These are phyloP conservation scores for Aspergillus sp. DNA, from an alignment of 2,329 filamentous ascomycete species.

Conservation along the genomic window DNA sequence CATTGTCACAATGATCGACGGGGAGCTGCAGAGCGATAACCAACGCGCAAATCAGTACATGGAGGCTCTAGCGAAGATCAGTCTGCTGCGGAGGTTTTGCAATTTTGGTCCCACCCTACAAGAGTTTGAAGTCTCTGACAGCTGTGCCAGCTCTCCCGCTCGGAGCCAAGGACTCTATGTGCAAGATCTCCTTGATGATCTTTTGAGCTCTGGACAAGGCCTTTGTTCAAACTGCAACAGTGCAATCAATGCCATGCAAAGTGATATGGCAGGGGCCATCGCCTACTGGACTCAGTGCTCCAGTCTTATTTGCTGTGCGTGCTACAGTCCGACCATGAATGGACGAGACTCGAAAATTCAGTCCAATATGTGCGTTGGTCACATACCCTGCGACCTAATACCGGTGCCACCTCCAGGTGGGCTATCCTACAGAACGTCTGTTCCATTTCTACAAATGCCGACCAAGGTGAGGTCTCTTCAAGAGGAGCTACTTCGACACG, in stretches of 20 bases:
- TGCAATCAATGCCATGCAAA: background rate
- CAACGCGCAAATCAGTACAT: background rate
- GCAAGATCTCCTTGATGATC: background rate
- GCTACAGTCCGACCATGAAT: too few species aligned
- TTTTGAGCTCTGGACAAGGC: background rate
- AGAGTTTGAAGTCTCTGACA: background rate
- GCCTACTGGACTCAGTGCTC: too few species aligned
- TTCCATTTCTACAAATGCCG: background rate
- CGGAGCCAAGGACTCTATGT: background rate
- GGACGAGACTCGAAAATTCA: too few species aligned
- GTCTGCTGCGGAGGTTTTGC: background rate
- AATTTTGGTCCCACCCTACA: background rate
- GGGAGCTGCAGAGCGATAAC: background rate
- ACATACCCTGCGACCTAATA: too few species aligned
- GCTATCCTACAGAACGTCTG: too few species aligned
- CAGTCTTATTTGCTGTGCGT: too few species aligned
- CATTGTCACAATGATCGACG: background rate
- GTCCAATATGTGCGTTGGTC: too few species aligned
- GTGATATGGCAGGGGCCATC: too few species aligned
- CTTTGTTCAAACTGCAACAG: background rate
- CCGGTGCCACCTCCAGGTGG: too few species aligned
- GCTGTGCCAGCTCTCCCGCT: background rate
- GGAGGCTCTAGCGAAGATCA: background rate
- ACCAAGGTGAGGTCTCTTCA: background rate
- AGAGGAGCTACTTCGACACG: background rate